Evolutionary conservation across 768 basidiomycete species (phyloP), one percentile per base, ranked within the genome.

Genomic region (Harrya chromipes): DNA sequence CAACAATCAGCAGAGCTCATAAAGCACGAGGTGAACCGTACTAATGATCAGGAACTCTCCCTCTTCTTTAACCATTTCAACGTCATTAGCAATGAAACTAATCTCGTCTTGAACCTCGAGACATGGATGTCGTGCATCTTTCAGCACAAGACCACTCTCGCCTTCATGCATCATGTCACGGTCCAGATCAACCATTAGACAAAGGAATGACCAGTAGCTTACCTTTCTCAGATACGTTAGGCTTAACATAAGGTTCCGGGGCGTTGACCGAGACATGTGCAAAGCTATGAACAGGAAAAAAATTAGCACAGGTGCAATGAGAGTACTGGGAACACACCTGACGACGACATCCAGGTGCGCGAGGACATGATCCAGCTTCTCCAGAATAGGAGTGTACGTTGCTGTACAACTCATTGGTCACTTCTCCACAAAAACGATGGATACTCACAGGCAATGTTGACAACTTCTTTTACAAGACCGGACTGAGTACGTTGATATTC

Each of bases 11-110:
- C 0, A 29, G 20, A 1, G 10, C 13, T 19, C 26, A 17, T 10
- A 17, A 36, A 34, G 13, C 34, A 9, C n/a, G 2, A 19, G 9
- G 11, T 4, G 17, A 11, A 21, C 55, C 83, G 52, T 59, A 89
- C 88, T 97, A 57, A 98, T 94, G 47, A 98, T 94, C 53, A 91
- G 86, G 70, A 99, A 94, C 67, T 97, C 95, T 57, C 90, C 92
- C 53, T 84, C 75, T 83, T 90, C 84, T 73, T 92, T 93, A 40
- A 88, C 81, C 90, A 98, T 92, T 64, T 94, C 85, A 31, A 97
- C 84, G 61, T 98, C 91, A 63, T 98, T 99, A 2, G 94, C 78
- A 58, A 99, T 98, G 67, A 98, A 98, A 60, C 80, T 86, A 36
- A 99, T 78, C 35, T 93, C 97, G 43, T 97, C 95, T 63, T 97